phyloP scores from a whole-genome alignment of 2,329 filamentous ascomycete species.

The Neopestalotiopsis sp. region DNA sequence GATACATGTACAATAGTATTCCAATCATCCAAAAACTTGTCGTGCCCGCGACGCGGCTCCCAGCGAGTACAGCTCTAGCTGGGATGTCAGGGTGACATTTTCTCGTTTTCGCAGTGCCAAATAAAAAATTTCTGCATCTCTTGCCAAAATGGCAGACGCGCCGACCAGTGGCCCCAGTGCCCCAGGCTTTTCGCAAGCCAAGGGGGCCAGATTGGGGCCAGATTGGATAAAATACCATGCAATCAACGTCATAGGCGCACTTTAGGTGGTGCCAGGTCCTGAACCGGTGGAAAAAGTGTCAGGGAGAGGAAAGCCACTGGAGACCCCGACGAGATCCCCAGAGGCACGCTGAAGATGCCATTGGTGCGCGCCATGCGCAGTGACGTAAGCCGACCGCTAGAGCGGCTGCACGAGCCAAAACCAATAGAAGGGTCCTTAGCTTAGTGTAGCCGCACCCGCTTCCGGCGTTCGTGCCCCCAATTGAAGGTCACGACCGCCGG shows the following conservation, averaged over 20 bases:
- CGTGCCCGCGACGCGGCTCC: too few relatives aligned
- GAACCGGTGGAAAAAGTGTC: neutral
- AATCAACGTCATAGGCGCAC: constrained; percentile 1
- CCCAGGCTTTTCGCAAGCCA: neutral
- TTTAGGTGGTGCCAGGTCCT: neutral
- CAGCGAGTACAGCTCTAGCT: too few relatives aligned
- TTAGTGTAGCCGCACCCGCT: neutral
- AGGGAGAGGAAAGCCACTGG: neutral
- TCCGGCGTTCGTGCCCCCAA: neutral
- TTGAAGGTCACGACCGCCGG: neutral
- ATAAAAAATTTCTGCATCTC: neutral
- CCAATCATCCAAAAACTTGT: too few relatives aligned
- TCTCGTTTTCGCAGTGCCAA: neutral
- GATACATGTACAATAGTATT: neutral
- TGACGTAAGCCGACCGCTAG: constrained; percentile 1
- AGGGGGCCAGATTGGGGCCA: neutral
- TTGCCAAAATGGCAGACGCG: neutral
- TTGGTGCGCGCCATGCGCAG: constrained; percentile 3
- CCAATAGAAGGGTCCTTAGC: constrained; percentile 1
- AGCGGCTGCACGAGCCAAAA: constrained; percentile 2
- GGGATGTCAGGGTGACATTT: neutral
- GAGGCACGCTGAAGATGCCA: neutral
- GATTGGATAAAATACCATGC: neutral
- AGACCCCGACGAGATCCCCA: neutral
- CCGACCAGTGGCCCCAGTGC: constrained; percentile 1